phyloP scores from a whole-genome alignment of 352 stramenopile species.

The Plasmopara halstedii region DNA sequence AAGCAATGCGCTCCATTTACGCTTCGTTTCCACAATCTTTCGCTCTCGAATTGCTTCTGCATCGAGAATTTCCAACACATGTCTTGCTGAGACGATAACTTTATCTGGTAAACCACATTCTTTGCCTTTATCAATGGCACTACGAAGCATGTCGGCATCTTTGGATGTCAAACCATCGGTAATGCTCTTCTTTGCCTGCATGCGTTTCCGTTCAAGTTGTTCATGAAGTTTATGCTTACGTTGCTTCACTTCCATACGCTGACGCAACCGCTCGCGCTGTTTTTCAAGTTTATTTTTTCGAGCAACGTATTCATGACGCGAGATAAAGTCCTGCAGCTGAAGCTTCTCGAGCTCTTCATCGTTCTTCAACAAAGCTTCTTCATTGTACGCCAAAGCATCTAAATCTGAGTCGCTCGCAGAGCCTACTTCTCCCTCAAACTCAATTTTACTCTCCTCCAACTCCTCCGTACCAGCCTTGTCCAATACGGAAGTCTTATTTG shows the following conservation, averaged over 20 bases:
- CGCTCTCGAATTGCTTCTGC: slow-evolving; percentile 58
- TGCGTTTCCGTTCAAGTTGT: slow-evolving; percentile 54
- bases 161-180: slow-evolving; percentile 57
- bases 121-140: slow-evolving; percentile 61
- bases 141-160: slow-evolving; percentile 40
- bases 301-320: slow-evolving; percentile 72
- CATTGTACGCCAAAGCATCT: slow-evolving; percentile 47
- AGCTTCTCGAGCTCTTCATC: slow-evolving; percentile 71
- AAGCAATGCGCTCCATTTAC: slow-evolving; percentile 50
- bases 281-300: slow-evolving; percentile 65
- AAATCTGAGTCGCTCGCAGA: slow-evolving; percentile 57
- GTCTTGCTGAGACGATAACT: slow-evolving; percentile 62
- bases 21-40: slow-evolving; percentile 52
- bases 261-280: slow-evolving; percentile 52
- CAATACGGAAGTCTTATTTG: slow-evolving; percentile 43
- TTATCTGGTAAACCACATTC: slow-evolving; percentile 54
- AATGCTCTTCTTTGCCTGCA: slow-evolving; percentile 55
- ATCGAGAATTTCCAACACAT: slow-evolving; percentile 73
- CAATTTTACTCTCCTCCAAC: slow-evolving; percentile 30
- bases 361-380: slow-evolving; percentile 56
- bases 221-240: slow-evolving; percentile 61
- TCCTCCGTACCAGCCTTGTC: slow-evolving; percentile 47
- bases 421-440: slow-evolving; percentile 22
- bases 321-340: slow-evolving; percentile 55
- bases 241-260: slow-evolving; percentile 45